Base-by-base conservation (phyloP, 148 eudicot genomes). In the Pouteria glomerata region DNA sequence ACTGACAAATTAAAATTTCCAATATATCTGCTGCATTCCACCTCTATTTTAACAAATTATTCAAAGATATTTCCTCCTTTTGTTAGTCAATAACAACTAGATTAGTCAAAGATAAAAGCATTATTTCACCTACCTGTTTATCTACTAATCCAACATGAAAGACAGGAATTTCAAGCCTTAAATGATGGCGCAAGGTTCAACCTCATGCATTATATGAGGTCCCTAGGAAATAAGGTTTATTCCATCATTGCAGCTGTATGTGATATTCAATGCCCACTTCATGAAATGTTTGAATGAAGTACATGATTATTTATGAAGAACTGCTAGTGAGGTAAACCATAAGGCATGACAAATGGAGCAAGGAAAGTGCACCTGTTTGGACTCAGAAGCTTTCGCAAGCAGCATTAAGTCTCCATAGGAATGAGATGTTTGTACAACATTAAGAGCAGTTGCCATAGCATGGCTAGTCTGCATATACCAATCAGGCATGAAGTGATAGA, bases 321-420 rank as follows among this genome's bases (percentile, higher is more conserved):
- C 62, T 16, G 8, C 34, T 26, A 39, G 73, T 63, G 39, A 35
- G 31, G 53, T 14, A 39, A 41, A 56, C 18, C 3, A 26, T 18
- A 10, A 70, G 51, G 37, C 52, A 19, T 30, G 23, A 27, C 15
- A 63, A 4, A 52, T 26, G 18, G 18, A 55, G 29, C 57, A 35
- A 14, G 42, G 57, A 57, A 18, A 59, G 56, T 69, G 31, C 29
- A 92, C 97, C 96, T 88, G 88, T 76, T 86, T 86, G 57, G 76
- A 66, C 56, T 88, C 88, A 63, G 82, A 81, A 57, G 98, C 96
- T 80, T 81, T 88, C 63, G 80, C 59, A 63, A 90, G 74, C 82
- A 92, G 96, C 87, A 92, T 63, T 64, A 81, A 64, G 70, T 92
- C 98, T 52, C 88, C 96, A 75, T 83, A 88, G 14, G 91, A 78